Evolutionary conservation across 2,329 filamentous ascomycete genomes (phyloP).

Genomic region (Sporothrix protearum): DNA sequence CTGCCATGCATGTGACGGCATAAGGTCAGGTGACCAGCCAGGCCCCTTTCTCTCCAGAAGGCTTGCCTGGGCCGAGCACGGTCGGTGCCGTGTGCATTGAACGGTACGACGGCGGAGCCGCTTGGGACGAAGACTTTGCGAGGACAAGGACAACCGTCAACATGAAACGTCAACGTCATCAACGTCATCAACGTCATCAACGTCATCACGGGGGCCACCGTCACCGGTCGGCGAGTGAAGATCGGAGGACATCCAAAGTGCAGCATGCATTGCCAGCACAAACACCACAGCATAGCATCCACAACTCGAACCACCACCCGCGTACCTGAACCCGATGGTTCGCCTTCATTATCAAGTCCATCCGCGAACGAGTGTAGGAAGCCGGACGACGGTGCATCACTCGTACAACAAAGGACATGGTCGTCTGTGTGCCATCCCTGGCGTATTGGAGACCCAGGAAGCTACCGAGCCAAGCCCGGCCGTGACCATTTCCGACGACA

Average conservation of each 20-base stretch:
- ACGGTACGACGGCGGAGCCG: background rate
- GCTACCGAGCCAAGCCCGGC: background rate
- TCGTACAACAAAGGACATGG: background rate
- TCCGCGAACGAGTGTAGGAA: background rate
- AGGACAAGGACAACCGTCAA: background rate
- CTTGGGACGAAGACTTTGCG: slow-evolving; percentile 1
- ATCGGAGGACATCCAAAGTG: background rate
- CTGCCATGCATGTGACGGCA: background rate
- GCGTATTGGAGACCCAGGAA: background rate
- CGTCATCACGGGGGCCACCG: background rate
- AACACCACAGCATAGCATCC: background rate
- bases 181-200: background rate
- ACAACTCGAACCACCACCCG: background rate
- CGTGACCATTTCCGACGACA: background rate
- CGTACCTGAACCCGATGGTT: background rate
- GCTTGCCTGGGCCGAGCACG: slow-evolving; percentile 14
- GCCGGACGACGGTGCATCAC: background rate
- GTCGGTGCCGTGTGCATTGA: slow-evolving; percentile 13
- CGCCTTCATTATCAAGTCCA: background rate
- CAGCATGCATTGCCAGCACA: background rate
- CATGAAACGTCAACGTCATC: background rate
- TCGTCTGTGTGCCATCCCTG: background rate
- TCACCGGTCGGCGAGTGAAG: background rate
- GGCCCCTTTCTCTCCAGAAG: background rate
- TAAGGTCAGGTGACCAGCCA: background rate